Conservation (phyloP, 2,329 filamentous ascomycete species). For the Fusarium incarnatum region DNA sequence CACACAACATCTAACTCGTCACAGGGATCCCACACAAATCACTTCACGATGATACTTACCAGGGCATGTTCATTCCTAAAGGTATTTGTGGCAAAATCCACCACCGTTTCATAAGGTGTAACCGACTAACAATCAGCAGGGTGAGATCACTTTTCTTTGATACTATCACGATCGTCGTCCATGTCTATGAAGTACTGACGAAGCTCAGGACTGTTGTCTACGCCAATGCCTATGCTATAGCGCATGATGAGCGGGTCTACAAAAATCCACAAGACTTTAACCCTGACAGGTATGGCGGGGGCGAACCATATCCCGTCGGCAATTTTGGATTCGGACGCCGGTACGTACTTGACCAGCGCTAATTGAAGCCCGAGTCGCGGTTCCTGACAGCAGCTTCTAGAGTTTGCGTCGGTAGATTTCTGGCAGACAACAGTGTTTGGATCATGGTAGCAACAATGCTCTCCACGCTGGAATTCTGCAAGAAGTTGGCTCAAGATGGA, state of each 20-base stretch:
- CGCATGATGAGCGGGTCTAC: conserved; percentile 56
- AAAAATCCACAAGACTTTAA: conserved; percentile 57
- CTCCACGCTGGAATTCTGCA: conserved; percentile 46
- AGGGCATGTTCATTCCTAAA: conserved; percentile 67
- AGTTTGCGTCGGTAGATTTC: conserved; percentile 50
- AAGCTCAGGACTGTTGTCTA: conserved; percentile 52
- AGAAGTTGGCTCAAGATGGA: conserved; percentile 42
- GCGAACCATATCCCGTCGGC: conserved; percentile 57
- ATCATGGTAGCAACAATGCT: conserved; percentile 53
- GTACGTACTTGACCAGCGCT: conserved; percentile 26
- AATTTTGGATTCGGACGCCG: conserved; percentile 52
- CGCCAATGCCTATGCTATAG: conserved; percentile 58
- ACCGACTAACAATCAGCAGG: conserved; percentile 29
- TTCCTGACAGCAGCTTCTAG: conserved; percentile 19
- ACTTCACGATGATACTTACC: conserved; percentile 66
- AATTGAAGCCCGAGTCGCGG: not conserved
- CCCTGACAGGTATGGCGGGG: conserved; percentile 59
- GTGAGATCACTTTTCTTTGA: conserved; percentile 21
- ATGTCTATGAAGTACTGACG: conserved; percentile 35
- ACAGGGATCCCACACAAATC: conserved; percentile 65
- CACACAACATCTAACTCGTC: conserved; percentile 20
- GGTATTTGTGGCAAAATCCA: conserved; percentile 48
- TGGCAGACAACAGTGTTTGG: conserved; percentile 53
- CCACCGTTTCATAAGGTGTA: not conserved
- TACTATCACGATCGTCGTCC: not conserved